Evolutionary conservation across 345 rosid species (phyloP).

Genomic region (Syzygium jambos): DNA sequence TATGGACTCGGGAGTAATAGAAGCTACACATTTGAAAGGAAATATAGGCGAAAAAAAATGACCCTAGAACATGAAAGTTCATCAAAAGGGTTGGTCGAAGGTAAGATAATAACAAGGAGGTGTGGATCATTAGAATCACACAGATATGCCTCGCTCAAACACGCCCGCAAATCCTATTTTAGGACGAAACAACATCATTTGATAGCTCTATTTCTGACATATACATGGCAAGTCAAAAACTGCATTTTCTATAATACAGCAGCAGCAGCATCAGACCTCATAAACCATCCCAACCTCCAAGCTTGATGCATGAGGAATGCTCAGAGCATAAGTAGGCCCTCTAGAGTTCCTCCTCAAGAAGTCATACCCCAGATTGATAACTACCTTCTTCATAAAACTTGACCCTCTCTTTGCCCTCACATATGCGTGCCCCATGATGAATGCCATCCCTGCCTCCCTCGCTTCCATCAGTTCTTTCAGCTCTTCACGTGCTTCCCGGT

Average conservation of each 20-base stretch:
- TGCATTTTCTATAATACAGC: background rate
- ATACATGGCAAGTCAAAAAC: constrained; percentile 3
- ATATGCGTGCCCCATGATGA: constrained; percentile 79
- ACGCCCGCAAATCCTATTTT: background rate
- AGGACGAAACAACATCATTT: background rate
- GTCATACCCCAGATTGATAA: constrained; percentile 79
- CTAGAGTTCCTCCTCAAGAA: constrained; percentile 85
- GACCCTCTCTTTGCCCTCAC: constrained; percentile 86
- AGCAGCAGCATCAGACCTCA: constrained; percentile 29
- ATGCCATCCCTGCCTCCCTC: constrained; percentile 90
- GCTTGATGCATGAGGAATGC: constrained; percentile 82
- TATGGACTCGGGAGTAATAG: background rate
- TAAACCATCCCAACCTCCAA: constrained; percentile 96
- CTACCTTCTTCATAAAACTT: constrained; percentile 70
- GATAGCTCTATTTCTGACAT: constrained; percentile 3
- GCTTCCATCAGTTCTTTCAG: constrained; percentile 74
- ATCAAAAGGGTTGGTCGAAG: background rate
- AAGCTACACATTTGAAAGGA: background rate
- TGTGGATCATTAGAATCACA: background rate
- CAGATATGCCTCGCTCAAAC: background rate
- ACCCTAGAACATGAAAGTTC: background rate
- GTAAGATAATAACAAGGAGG: background rate
- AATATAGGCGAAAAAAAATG: background rate
- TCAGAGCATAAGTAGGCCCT: constrained; percentile 52
- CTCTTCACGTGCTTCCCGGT: constrained; percentile 44